Conservation (phyloP, 208 protist genomes). For the Herpetomonas samuelpessoai region DNA sequence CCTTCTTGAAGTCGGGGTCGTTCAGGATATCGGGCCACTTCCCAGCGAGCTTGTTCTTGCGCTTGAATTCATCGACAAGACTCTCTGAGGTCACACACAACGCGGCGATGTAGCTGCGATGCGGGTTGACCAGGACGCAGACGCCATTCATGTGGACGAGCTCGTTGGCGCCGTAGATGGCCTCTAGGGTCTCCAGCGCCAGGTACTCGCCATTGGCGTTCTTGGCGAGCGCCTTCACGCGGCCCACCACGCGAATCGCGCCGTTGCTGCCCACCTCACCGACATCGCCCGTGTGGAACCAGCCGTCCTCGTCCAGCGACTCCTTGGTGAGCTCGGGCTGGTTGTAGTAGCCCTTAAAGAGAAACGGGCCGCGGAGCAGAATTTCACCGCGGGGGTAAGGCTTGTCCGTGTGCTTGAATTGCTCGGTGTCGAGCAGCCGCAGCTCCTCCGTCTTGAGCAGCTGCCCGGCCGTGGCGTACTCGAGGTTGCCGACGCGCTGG, state of each 20-base stretch:
- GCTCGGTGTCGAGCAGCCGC: constrained; percentile 87
- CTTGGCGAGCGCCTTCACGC: constrained; percentile 92
- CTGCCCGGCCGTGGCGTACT: constrained; percentile 69
- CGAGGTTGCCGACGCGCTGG: constrained; percentile 58
- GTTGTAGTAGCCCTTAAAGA: constrained; percentile 90
- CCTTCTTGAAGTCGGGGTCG: constrained; percentile 37
- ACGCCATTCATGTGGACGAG: constrained; percentile 52
- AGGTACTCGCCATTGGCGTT: constrained; percentile 92
- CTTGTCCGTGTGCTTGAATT: constrained; percentile 74
- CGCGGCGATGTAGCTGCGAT: constrained; percentile 62
- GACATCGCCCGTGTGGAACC: constrained; percentile 90
- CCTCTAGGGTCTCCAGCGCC: constrained; percentile 80
- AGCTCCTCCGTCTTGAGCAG: constrained; percentile 76
- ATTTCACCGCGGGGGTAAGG: constrained; percentile 78
- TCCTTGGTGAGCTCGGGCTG: constrained; percentile 79
- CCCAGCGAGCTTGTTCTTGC: constrained; percentile 45
- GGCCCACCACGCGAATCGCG: constrained; percentile 73
- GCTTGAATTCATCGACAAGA: constrained; percentile 45
- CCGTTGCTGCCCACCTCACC: constrained; percentile 55
- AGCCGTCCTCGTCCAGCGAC: constrained; percentile 73
- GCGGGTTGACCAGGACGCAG: constrained; percentile 76
- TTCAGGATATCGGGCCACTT: constrained; percentile 47
- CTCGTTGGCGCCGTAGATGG: constrained; percentile 61
- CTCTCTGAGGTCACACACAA: constrained; percentile 55
- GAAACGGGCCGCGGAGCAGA: constrained; percentile 59